Evolutionary conservation across 2,329 filamentous ascomycete species (phyloP).

Genomic region (Triangularia setosa): DNA sequence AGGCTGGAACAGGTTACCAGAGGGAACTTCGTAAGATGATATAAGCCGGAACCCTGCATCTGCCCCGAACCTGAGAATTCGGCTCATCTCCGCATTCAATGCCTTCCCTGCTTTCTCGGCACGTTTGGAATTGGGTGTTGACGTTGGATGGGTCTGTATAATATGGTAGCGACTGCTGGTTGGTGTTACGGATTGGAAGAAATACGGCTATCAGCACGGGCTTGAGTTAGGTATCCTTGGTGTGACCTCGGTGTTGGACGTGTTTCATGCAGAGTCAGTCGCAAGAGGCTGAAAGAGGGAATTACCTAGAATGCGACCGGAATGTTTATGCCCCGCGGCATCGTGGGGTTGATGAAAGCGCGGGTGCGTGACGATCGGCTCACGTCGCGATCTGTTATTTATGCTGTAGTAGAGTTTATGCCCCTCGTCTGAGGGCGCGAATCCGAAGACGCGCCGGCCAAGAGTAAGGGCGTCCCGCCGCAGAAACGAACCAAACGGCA

Average conservation of each 20-base stretch:
- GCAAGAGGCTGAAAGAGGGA: background rate
- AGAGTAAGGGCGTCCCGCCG: background rate
- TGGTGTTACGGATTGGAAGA: background rate
- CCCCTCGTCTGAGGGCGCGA: background rate
- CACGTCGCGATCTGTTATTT: background rate
- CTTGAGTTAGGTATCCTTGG: background rate
- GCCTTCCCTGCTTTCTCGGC: conserved; percentile 19
- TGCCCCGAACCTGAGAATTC: conserved; percentile 17
- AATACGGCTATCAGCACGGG: background rate
- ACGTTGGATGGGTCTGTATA: conserved; percentile 1
- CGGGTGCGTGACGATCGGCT: background rate
- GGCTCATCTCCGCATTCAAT: conserved; percentile 38
- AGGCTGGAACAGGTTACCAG: background rate
- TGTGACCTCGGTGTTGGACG: conserved; percentile 12
- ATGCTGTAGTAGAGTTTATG: background rate
- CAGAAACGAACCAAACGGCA: background rate
- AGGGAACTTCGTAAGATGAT: background rate
- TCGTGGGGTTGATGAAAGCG: background rate
- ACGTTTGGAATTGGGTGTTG: background rate
- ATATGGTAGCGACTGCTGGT: conserved; percentile 3
- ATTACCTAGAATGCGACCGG: background rate
- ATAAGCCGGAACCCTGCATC: background rate
- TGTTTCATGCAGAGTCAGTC: conserved; percentile 18
- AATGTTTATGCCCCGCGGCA: background rate
- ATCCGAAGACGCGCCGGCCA: background rate